A percentile compares a stretch with the other conserved stretches of the same genome.
Conservation (phyloP, 306 rosid species). For the Vigna trinervia region DNA sequence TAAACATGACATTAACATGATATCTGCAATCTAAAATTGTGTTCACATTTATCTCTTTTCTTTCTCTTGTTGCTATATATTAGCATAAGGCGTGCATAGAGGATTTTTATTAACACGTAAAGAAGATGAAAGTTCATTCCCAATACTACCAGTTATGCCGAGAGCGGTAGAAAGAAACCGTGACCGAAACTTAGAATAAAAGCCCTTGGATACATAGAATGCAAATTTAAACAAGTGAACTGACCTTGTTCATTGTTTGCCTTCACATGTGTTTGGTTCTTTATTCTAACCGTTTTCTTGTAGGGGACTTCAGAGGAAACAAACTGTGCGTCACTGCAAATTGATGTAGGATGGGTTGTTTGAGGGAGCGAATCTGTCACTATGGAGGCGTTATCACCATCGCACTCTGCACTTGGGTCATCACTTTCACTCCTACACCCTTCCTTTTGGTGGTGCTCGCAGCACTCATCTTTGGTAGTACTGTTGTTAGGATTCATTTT, state of each 20-base stretch:
- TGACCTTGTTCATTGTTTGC: constrained; percentile 67
- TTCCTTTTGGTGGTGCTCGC: constrained; percentile 48
- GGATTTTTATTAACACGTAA: too few species aligned
- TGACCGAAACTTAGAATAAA: neutral
- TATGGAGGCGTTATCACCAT: constrained; percentile 43
- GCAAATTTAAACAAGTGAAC: constrained; percentile 7
- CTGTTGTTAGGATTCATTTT: constrained; percentile 45
- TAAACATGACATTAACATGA: neutral
- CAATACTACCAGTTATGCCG: too few species aligned
- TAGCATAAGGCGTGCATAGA: too few species aligned
- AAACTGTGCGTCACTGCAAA: constrained; percentile 47
- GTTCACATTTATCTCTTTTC: neutral
- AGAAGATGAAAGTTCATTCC: too few species aligned
- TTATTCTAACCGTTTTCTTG: constrained; percentile 49
- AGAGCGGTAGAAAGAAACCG: neutral
- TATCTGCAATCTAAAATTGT: too few species aligned
- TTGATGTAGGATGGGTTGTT: constrained; percentile 48
- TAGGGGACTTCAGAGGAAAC: constrained; percentile 52
- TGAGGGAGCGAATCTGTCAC: constrained; percentile 54
- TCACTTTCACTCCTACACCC: constrained; percentile 30
- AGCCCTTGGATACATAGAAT: neutral
- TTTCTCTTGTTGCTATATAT: too few species aligned
- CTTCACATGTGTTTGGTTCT: constrained; percentile 45
- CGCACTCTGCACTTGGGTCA: constrained; percentile 14
- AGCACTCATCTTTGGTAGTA: constrained; percentile 33